phyloP scores from a whole-genome alignment of 1,139 yeast genomes.

The Scheffersomyces segobiensis region DNA sequence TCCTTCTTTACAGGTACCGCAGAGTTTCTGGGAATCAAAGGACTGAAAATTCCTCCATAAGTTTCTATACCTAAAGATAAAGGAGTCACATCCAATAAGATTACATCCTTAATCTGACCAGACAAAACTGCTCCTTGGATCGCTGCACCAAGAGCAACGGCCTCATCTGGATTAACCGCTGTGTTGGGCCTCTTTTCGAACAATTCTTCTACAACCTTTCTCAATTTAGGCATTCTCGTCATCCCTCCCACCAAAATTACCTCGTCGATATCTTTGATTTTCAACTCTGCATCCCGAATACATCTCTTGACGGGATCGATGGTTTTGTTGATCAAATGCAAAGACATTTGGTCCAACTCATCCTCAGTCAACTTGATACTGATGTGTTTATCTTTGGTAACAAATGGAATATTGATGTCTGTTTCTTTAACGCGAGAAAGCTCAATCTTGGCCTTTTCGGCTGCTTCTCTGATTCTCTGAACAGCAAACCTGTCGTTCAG shows the following conservation, averaged over 20 bases:
- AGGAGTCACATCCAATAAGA: slow-evolving; percentile 76
- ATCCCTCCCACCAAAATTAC: slow-evolving; percentile 79
- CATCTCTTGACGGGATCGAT: slow-evolving; percentile 68
- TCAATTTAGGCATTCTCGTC: slow-evolving; percentile 81
- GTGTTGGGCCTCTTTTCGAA: slow-evolving; percentile 63
- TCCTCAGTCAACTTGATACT: slow-evolving; percentile 56
- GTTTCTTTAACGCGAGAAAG: slow-evolving; percentile 61
- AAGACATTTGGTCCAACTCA: slow-evolving; percentile 62
- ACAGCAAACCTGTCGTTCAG: slow-evolving; percentile 49
- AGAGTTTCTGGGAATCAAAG: slow-evolving; percentile 73
- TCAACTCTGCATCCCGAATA: slow-evolving; percentile 67
- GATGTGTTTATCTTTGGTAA: slow-evolving; percentile 52
- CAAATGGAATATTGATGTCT: slow-evolving; percentile 63
- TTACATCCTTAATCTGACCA: slow-evolving; percentile 70
- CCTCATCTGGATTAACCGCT: slow-evolving; percentile 78
- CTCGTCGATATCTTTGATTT: slow-evolving; percentile 64
- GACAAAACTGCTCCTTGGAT: slow-evolving; percentile 79
- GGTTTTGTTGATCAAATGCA: slow-evolving; percentile 61
- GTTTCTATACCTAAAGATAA: slow-evolving; percentile 79
- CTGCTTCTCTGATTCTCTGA: slow-evolving; percentile 71
- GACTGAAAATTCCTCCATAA: slow-evolving; percentile 78
- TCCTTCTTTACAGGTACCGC: slow-evolving; percentile 73
- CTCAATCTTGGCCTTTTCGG: slow-evolving; percentile 71
- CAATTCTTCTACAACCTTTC: slow-evolving; percentile 55
- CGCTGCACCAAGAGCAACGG: slow-evolving; percentile 84